Evolutionary conservation across 2,329 filamentous ascomycete genomes (phyloP).

Genomic region (Monosporascus sp.): DNA sequence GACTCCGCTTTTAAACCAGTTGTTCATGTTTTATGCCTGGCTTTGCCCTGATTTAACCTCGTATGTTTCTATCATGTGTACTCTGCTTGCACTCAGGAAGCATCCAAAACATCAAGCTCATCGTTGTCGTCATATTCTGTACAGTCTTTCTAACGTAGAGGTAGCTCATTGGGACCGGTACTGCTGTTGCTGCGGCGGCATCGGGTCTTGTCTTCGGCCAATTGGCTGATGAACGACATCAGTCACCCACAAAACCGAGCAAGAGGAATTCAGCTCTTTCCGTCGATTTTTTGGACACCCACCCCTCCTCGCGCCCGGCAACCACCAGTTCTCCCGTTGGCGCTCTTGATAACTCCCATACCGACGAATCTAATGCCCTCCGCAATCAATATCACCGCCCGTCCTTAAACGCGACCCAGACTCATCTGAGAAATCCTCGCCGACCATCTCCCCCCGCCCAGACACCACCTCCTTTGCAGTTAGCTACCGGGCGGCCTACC

Average conservation of each 20-base stretch:
- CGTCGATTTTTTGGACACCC: slow-evolving; percentile 26
- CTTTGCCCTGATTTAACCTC: too few species aligned
- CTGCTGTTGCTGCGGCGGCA: slow-evolving; percentile 55
- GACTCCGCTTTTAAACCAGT: background rate
- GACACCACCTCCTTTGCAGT: slow-evolving; percentile 33
- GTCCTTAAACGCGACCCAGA: background rate
- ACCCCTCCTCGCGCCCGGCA: slow-evolving; percentile 34
- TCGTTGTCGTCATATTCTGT: slow-evolving; percentile 2
- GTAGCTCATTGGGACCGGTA: slow-evolving; percentile 57
- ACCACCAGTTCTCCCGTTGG: slow-evolving; percentile 33
- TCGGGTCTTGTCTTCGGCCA: slow-evolving; percentile 56
- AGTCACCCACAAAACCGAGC: slow-evolving; percentile 24
- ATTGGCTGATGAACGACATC: slow-evolving; percentile 34
- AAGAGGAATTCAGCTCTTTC: slow-evolving; percentile 28
- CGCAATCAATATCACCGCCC: slow-evolving; percentile 18
- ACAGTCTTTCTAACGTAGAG: slow-evolving; percentile 15
- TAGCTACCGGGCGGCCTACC: slow-evolving; percentile 38
- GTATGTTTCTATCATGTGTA: too few species aligned
- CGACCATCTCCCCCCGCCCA: slow-evolving; percentile 26
- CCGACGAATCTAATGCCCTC: slow-evolving; percentile 31
- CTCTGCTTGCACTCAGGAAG: too few species aligned
- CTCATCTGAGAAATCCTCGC: slow-evolving; percentile 21
- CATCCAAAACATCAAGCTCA: too few species aligned
- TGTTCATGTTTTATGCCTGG: background rate
- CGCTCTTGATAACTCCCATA: slow-evolving; percentile 13